Percentiles rank a stretch among this genome's conserved stretches.
These are phyloP conservation scores for Agaricus subrufescens DNA, from an alignment of 768 basidiomycete species.

Conservation along the genomic window DNA sequence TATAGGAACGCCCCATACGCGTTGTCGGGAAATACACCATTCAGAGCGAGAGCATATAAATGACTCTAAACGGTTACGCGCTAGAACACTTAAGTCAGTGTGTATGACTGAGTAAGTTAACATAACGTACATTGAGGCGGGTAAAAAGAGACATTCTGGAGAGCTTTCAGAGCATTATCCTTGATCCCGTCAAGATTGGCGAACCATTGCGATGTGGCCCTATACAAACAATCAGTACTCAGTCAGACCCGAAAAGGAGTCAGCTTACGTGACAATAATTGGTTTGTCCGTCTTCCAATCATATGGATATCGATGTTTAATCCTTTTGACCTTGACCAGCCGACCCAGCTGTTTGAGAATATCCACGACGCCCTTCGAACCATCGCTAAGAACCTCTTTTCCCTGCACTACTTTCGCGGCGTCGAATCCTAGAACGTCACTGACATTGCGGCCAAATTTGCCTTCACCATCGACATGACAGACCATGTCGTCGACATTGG, in stretches of 20 bases:
- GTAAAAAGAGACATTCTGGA: constrained; percentile 69
- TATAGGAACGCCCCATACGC: constrained; percentile 97
- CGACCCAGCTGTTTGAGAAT: constrained; percentile 52
- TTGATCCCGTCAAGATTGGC: constrained; percentile 88
- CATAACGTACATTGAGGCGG: constrained; percentile 60
- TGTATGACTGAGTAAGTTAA: neutral
- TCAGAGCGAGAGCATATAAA: constrained; percentile 88
- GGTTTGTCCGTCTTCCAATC: constrained; percentile 96
- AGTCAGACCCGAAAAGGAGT: neutral
- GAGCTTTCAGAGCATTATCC: constrained; percentile 60
- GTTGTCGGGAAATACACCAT: constrained; percentile 98
- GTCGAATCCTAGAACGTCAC: constrained; percentile 50
- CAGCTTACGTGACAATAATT: constrained; percentile 78
- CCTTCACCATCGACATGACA: constrained; percentile 85
- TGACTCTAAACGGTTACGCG: constrained; percentile 81
- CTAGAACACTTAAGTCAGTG: constrained; percentile 31
- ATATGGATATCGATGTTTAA: constrained; percentile 89
- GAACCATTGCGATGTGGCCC: constrained; percentile 97
- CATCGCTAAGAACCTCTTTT: constrained; percentile 68
- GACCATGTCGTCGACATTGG: constrained; percentile 40
- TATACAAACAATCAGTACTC: constrained; percentile 21
- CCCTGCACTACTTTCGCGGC: constrained; percentile 49
- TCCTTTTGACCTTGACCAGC: constrained; percentile 62
- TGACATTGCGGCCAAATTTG: constrained; percentile 57
- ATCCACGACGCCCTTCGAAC: constrained; percentile 60